Evolutionary conservation across 495 filamentous ascomycete genomes (phyloP).

Genomic region (Diplogelasinospora grovesii): DNA sequence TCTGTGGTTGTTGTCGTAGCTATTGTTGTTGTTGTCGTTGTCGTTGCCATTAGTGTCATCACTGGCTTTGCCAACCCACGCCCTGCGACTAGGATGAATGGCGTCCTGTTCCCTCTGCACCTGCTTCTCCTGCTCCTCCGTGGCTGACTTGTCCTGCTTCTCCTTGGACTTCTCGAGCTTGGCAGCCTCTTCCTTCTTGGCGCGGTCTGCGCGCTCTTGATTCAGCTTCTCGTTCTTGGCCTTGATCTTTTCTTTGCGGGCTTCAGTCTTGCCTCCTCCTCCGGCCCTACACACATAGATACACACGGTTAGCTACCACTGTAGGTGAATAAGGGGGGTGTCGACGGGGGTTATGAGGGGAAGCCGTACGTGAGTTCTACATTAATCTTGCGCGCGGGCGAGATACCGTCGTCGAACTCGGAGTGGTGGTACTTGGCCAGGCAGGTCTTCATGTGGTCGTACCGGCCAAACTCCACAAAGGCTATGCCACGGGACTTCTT

Average conservation of each 20-base stretch:
- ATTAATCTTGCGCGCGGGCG: slow-evolving; percentile 65
- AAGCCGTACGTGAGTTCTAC: slow-evolving; percentile 87
- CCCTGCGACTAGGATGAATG: slow-evolving; percentile 26
- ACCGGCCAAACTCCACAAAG: slow-evolving; percentile 87
- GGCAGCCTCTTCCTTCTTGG: slow-evolving; percentile 45
- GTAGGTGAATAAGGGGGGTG: too few relatives aligned
- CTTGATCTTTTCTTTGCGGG: slow-evolving; percentile 66
- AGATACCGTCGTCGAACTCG: slow-evolving; percentile 62
- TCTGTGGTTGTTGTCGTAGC: slow-evolving; percentile 5
- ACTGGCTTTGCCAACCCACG: slow-evolving; percentile 7
- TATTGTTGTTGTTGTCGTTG: slow-evolving; percentile 6
- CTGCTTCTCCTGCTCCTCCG: slow-evolving; percentile 23
- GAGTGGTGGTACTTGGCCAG: slow-evolving; percentile 84
- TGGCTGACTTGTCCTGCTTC: slow-evolving; percentile 12
- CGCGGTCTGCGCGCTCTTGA: slow-evolving; percentile 60
- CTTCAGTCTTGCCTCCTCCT: slow-evolving; percentile 72
- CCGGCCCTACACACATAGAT: slow-evolving; percentile 65
- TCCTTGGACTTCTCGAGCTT: slow-evolving; percentile 33
- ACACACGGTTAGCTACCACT: too few relatives aligned
- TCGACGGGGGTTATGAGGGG: too few relatives aligned
- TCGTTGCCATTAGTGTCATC: background rate
- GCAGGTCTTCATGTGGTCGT: slow-evolving; percentile 90
- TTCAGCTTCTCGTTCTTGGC: slow-evolving; percentile 73
- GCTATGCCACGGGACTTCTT: slow-evolving; percentile 76
- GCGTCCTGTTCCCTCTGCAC: slow-evolving; percentile 15